Conservation (phyloP, 345 rosid species). For the Lagerstroemia speciosa region DNA sequence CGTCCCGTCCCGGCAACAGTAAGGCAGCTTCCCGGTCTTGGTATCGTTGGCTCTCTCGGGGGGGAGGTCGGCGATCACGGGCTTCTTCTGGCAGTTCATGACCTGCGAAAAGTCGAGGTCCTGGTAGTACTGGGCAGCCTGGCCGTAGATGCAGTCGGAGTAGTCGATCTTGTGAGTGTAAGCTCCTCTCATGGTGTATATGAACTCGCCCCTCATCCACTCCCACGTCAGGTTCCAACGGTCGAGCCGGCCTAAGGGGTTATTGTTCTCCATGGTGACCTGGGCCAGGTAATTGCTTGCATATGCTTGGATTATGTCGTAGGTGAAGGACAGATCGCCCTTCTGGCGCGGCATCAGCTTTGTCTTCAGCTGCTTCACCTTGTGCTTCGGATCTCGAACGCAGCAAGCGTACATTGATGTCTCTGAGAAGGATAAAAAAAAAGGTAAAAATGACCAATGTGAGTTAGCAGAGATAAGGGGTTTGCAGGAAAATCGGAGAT, state of each 20-base stretch:
- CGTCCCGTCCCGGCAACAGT: constrained; percentile 70
- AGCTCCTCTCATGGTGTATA: constrained; percentile 74
- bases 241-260: constrained; percentile 68
- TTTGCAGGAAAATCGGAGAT: too few relatives aligned
- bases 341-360: constrained; percentile 37
- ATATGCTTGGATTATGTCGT: constrained; percentile 63
- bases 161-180: constrained; percentile 45
- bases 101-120: constrained; percentile 62
- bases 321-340: constrained; percentile 59
- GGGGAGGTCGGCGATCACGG: constrained; percentile 66
- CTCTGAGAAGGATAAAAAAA: constrained; percentile 23
- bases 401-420: constrained; percentile 66
- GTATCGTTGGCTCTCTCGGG: constrained; percentile 39
- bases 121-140: constrained; percentile 39
- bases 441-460: not conserved
- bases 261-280: constrained; percentile 69
- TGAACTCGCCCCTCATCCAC: constrained; percentile 87
- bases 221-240: constrained; percentile 93
- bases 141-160: constrained; percentile 54
- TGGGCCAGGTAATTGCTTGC: constrained; percentile 67
- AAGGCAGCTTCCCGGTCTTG: constrained; percentile 50
- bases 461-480: too few relatives aligned
- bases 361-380: constrained; percentile 26
- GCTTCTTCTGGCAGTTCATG: constrained; percentile 64
- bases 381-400: constrained; percentile 51